Percentiles rank a stretch among this genome's conserved stretches.
These are phyloP conservation scores for Penicillium sp. DNA, from an alignment of 2,329 filamentous ascomycete species.

Conservation along the genomic window DNA sequence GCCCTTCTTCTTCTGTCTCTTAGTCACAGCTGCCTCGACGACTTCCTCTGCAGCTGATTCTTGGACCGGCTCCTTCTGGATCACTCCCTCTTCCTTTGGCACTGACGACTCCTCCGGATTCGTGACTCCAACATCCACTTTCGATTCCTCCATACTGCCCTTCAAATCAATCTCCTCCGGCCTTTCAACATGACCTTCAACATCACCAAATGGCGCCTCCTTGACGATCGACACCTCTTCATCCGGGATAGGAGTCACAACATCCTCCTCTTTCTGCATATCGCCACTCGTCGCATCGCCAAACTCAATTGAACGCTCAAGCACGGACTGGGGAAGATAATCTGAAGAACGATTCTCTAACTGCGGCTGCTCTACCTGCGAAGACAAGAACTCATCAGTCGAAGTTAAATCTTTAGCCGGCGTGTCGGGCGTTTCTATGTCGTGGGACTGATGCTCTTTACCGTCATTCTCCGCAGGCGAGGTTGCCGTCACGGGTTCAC, in stretches of 20 bases:
- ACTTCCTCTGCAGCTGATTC: constrained; percentile 8
- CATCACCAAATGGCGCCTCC: constrained; percentile 3
- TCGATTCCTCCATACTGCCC: not conserved
- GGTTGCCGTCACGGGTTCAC: constrained; percentile 25
- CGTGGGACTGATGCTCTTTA: constrained; percentile 45
- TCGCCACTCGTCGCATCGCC: constrained; percentile 15
- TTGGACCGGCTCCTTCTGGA: not conserved
- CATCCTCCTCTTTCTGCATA: constrained; percentile 9
- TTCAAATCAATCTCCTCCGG: not conserved
- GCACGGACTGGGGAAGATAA: constrained; percentile 30
- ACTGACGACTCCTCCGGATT: not conserved
- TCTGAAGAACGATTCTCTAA: constrained; percentile 29
- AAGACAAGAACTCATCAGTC: constrained; percentile 44
- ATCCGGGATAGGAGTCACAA: constrained; percentile 1
- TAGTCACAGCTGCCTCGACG: constrained; percentile 5
- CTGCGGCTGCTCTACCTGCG: constrained; percentile 41
- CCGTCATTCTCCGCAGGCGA: constrained; percentile 40
- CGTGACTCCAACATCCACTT: not conserved
- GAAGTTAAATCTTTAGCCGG: constrained; percentile 38
- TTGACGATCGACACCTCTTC: constrained; percentile 4
- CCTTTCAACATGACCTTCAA: not conserved
- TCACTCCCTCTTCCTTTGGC: constrained; percentile 3
- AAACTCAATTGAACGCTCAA: constrained; percentile 24
- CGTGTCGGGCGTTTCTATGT: constrained; percentile 33
- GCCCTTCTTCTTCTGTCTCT: constrained; percentile 22